phyloP scores from a whole-genome alignment of 2,329 filamentous ascomycete genomes.

The Oidium heveae region DNA sequence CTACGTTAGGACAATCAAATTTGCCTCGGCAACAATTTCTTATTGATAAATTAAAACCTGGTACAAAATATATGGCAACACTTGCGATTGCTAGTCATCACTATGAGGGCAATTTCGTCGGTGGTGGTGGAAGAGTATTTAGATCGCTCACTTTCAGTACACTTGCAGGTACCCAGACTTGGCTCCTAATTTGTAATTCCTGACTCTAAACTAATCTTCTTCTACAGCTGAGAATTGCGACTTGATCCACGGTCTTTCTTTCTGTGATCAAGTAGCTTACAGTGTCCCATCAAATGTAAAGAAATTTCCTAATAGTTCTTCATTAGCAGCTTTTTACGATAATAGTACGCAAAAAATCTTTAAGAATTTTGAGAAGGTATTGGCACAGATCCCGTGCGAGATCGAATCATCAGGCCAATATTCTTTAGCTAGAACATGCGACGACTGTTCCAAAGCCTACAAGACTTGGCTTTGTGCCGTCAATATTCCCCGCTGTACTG shows the following conservation, averaged over 20 bases:
- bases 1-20: conserved; percentile 35
- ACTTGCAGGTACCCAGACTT: conserved; percentile 34
- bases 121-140: conserved; percentile 62
- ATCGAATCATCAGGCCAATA: conserved; percentile 48
- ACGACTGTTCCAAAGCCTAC: conserved; percentile 56
- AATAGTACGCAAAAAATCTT: conserved; percentile 43
- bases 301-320: conserved; percentile 30
- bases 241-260: conserved; percentile 63
- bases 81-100: conserved; percentile 36
- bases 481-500: conserved; percentile 74
- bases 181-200: not conserved
- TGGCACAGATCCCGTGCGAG: conserved; percentile 71
- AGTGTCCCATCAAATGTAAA: conserved; percentile 61
- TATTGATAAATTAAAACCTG: conserved; percentile 46
- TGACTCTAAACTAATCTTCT: not conserved
- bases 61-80: conserved; percentile 46
- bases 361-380: conserved; percentile 51
- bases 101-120: conserved; percentile 28
- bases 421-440: conserved; percentile 54
- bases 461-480: conserved; percentile 91
- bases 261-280: conserved; percentile 75
- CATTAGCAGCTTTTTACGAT: conserved; percentile 55
- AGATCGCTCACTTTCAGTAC: conserved; percentile 48
- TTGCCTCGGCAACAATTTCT: conserved; percentile 76
- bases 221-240: conserved; percentile 50